These are phyloP conservation scores for Fusarium keratoplasticum DNA, from an alignment of 2,329 filamentous ascomycete species.

Conservation along the genomic window DNA sequence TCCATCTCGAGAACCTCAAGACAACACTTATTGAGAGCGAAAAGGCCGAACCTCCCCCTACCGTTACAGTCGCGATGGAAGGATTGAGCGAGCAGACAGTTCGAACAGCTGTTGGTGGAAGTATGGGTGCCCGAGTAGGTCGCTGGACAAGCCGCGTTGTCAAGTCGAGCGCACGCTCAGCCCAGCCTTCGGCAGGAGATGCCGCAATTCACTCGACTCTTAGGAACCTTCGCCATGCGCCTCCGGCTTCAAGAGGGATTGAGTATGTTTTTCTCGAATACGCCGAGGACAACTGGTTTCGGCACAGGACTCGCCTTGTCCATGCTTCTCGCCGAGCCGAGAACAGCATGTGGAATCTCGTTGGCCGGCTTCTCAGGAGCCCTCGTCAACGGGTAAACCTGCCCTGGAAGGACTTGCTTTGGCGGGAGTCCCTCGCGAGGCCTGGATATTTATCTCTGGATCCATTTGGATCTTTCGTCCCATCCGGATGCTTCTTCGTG, in stretches of 20 bases:
- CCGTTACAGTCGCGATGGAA: neutral
- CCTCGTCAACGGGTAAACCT: neutral
- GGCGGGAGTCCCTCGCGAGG: neutral
- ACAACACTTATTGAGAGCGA: neutral
- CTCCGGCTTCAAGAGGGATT: rapidly evolving
- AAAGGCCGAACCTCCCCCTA: neutral
- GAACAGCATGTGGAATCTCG: neutral
- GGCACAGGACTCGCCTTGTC: neutral
- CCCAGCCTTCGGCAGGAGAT: rapidly evolving
- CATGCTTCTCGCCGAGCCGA: rapidly evolving
- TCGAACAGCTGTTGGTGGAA: neutral
- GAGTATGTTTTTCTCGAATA: neutral
- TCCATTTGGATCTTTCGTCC: neutral
- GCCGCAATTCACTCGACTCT: rapidly evolving
- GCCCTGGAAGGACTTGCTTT: neutral
- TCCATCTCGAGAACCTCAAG: constrained; percentile 7
- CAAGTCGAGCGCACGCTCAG: neutral
- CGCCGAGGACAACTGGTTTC: neutral
- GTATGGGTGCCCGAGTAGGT: neutral
- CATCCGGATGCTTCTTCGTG: neutral
- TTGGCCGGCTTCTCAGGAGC: neutral
- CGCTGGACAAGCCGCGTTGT: neutral
- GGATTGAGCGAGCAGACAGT: neutral
- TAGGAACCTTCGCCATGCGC: rapidly evolving
- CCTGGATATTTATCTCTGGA: rapidly evolving